A percentile compares a stretch with the other conserved stretches of the same genome.
Evolutionary conservation across 2,329 filamentous ascomycete species (phyloP).

Genomic region (Calonectria henricotiae): DNA sequence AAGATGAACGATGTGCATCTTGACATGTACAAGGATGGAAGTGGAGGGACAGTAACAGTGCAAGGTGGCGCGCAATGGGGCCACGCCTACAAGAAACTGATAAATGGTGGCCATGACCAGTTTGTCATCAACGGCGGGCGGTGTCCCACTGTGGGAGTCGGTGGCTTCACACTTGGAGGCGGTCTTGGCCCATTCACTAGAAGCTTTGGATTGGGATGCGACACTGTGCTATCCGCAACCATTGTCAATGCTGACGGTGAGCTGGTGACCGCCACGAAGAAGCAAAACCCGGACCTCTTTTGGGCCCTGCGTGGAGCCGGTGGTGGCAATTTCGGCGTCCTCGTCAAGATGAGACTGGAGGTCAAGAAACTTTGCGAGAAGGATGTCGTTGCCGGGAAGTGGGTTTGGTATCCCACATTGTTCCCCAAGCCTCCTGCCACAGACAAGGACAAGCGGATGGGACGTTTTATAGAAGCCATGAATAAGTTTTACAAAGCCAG

Average conservation of each 20-base stretch:
- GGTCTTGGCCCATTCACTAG: not conserved
- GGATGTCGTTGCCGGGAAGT: not conserved
- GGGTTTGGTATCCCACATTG: not conserved
- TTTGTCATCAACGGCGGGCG: not conserved
- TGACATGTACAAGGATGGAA: not conserved
- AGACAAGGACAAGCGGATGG: not conserved
- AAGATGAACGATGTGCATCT: conserved; percentile 14
- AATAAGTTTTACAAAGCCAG: not conserved
- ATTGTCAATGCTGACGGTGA: not conserved
- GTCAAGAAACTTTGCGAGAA: not conserved
- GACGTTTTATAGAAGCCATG: not conserved
- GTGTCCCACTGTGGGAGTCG: not conserved
- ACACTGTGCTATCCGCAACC: not conserved
- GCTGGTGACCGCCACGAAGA: not conserved
- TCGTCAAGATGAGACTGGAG: conserved; percentile 6
- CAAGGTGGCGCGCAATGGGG: conserved; percentile 14
- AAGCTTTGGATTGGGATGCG: conserved; percentile 11
- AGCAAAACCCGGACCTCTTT: not conserved
- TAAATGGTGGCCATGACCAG: not conserved
- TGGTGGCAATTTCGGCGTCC: not conserved
- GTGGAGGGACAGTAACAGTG: not conserved
- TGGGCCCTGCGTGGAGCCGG: conserved; percentile 7
- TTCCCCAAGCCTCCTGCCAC: not conserved
- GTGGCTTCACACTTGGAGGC: conserved; percentile 6
- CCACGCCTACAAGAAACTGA: not conserved